Base-by-base conservation (phyloP, 2,329 filamentous ascomycete species). In the Eutypella sp. region DNA sequence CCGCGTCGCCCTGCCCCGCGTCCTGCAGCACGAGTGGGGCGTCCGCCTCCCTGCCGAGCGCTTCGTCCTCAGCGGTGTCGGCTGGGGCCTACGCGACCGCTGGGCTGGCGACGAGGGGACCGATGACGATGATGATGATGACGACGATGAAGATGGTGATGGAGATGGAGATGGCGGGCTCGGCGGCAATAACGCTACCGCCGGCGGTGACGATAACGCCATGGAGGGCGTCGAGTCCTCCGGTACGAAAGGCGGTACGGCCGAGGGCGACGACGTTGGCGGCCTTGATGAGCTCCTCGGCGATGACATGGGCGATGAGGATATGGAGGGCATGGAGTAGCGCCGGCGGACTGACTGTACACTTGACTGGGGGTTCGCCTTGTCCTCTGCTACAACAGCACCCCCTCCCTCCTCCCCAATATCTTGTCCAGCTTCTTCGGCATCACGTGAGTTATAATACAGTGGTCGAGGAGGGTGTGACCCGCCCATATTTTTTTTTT, bases 21-120 rank as follows among this genome's bases (percentile, higher is more conserved):
- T 86, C 15, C 69, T 78, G 11, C 74, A 78, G 36, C 79, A 78
- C 57, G 83, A 86, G 60, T 87, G 82, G 81, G 83, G 83, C 20
- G 75, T 85, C 6, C 69, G 83, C 10, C 63, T 87, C 48, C 83
- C 83, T 1, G 81, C 78, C 56, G 83, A 87, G 67, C 75, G 82
- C 46, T 87, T 85, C 56, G 82, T 85, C 24, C 70, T 86, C 38
- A 84, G 76, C 46, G 83, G 83, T 15, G 73, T 79, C 42, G 76
- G 78, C 49, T 87, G 83, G 83, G 79, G 79, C 0, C 60, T 86
- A 48, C 74, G 74, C 57, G 77, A 83, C 24, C 70, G 76, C 20
- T 83, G 80, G 76, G 75, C 73, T 29, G 71, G 72, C 44, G 62
- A 67, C 2, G 67, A 65, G 2, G 68, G 60, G 37, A 67, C 61